phyloP scores from a whole-genome alignment of 2,329 filamentous ascomycete genomes.

The Teratosphaeria zuluensis region DNA sequence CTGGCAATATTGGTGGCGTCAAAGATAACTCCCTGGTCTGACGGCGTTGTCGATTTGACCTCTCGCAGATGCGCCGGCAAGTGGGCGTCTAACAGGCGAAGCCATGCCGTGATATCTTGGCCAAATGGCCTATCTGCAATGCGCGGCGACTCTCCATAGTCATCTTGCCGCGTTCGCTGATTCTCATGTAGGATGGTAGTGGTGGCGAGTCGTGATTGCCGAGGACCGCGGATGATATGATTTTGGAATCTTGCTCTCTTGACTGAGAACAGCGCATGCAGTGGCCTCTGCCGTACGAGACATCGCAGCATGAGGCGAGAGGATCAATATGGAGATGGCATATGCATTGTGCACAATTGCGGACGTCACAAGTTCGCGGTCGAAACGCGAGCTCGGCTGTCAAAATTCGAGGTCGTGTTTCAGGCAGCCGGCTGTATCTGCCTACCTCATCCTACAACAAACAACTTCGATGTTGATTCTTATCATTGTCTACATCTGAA shows the following conservation, averaged over 20 bases:
- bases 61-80: constrained; percentile 27
- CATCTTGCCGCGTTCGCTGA: not conserved
- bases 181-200: not conserved
- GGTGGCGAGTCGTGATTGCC: not conserved
- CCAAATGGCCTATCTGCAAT: not conserved
- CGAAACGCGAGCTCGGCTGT: not conserved
- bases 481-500: not conserved
- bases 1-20: constrained; percentile 13
- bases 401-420: not conserved
- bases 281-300: not conserved
- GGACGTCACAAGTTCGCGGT: too few species aligned
- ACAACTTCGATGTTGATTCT: not conserved
- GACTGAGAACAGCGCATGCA: not conserved
- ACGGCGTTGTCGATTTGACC: not conserved
- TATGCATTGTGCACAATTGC: not conserved
- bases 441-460: not conserved
- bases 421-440: not conserved
- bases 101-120: not conserved
- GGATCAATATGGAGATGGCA: not conserved
- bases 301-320: not conserved
- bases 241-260: not conserved
- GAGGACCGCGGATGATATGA: not conserved
- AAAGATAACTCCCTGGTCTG: not conserved
- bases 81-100: constrained; percentile 24
- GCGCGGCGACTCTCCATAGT: not conserved